Base-by-base conservation (phyloP, 2,329 filamentous ascomycete genomes). In the Ophidiomyces ophidiicola region DNA sequence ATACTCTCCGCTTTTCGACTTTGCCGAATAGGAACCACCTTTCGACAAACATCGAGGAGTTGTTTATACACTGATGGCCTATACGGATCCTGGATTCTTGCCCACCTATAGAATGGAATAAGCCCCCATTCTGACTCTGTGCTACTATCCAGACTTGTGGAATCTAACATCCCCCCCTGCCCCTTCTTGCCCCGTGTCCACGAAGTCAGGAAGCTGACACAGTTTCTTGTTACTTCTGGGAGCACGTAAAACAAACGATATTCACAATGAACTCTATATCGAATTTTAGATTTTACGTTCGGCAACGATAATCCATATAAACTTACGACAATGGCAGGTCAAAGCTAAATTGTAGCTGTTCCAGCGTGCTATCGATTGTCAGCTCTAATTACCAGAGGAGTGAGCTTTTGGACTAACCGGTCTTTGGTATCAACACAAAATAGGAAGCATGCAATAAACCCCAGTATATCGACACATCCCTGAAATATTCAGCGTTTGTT, bases 381-480 rank as follows among this genome's bases (percentile, higher is more conserved):
- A 41, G n/a, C 10, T 17, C 17, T 14, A 12, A 2, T 5, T 14
- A 8, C n/a, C 2, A 24, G 12, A 10, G 2, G 2, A 10, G 15
- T 20, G 20, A 25, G 15, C 15, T 30, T 17, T 20, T 5, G 4
- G 19, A 26, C 38, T 30, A 6, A 41, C 38, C 38, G 38, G 32
- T 41, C 38, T 14, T 25, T 34, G 5, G 38, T 41, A 36, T 41
- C 38, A 14, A 41, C 38, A 29, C 38, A 41, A 17, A 41, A 34
- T 12, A 41, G 30, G 14, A 41, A 41, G 18, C 38, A 41, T 5
- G 31, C 38, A 36, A 41, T 30, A n/a, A 41, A 36, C 10, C 32
- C 25, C 19, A 41, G 4, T 7, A 41, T 30, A 25, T 41, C 17
- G n/a, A 41, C 26, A 18, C 24, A 34, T 6, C 38, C 38, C 38